Evolutionary conservation across 2,329 filamentous ascomycete genomes (phyloP).

Genomic region (Trichoderma citrinoviride): DNA sequence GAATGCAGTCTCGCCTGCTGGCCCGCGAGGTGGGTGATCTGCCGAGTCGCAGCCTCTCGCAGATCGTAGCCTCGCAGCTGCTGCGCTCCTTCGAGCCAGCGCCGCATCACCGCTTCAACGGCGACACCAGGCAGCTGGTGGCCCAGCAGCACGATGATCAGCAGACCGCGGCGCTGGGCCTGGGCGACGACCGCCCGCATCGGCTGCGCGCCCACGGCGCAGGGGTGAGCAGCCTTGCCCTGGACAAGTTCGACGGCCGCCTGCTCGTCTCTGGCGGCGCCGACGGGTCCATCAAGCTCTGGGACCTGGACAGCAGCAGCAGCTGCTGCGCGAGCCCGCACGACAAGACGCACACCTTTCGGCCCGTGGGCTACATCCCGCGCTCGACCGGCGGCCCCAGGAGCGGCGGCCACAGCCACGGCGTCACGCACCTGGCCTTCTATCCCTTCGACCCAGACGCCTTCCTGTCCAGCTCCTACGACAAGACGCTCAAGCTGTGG

Average conservation of each 20-base stretch:
- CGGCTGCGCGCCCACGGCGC: constrained; percentile 66
- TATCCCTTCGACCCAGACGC: constrained; percentile 75
- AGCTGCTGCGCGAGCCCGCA: constrained; percentile 44
- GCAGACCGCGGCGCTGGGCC: constrained; percentile 8
- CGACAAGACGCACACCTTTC: constrained; percentile 48
- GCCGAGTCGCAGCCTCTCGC: constrained; percentile 60
- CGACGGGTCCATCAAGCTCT: constrained; percentile 79
- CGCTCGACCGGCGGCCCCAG: constrained; percentile 38
- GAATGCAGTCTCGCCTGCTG: constrained; percentile 73
- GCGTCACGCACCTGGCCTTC: constrained; percentile 73
- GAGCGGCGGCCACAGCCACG: constrained; percentile 57
- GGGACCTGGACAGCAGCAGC: constrained; percentile 70
- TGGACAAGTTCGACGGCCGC: constrained; percentile 76
- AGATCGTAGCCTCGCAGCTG: constrained; percentile 62
- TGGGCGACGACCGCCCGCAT: constrained; percentile 32
- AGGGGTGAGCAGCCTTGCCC: constrained; percentile 73
- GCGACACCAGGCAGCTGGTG: constrained; percentile 34
- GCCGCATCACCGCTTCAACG: constrained; percentile 68
- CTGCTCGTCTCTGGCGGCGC: constrained; percentile 82
- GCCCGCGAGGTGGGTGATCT: constrained; percentile 71
- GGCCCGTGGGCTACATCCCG: constrained; percentile 51
- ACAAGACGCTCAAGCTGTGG: constrained; percentile 74
- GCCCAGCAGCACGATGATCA: constrained; percentile 14
- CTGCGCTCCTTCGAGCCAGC: constrained; percentile 67
- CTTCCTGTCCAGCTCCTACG: constrained; percentile 75